Evolutionary conservation across 2,329 filamentous ascomycete genomes (phyloP).

Genomic region (Teratosphaeria gauchensis): DNA sequence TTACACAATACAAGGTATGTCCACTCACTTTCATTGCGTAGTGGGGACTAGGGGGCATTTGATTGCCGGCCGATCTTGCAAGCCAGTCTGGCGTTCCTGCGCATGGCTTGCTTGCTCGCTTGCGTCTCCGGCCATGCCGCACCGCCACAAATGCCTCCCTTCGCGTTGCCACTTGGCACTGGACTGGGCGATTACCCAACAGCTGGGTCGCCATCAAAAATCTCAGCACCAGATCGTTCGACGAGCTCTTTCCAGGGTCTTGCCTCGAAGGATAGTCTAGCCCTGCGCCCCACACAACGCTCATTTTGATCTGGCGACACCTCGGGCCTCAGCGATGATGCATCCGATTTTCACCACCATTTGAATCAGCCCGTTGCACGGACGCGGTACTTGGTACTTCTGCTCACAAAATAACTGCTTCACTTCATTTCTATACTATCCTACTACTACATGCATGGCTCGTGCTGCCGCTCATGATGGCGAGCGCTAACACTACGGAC

Average conservation of each 20-base stretch:
- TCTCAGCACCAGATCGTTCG: not conserved
- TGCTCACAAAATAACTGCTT: not conserved
- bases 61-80: conserved; percentile 1
- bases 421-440: not conserved
- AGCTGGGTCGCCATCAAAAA: not conserved
- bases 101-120: not conserved
- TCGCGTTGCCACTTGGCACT: not conserved
- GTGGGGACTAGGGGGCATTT: conserved; percentile 31
- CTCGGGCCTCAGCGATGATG: not conserved
- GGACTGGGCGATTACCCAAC: not conserved
- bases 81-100: not conserved
- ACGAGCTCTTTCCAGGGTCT: not conserved
- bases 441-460: conserved; percentile 2
- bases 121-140: not conserved
- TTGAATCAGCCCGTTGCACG: not conserved
- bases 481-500: conserved; percentile 17
- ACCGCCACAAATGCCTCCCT: not conserved
- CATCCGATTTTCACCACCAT: not conserved
- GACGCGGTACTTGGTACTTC: not conserved
- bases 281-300: not conserved
- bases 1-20: conserved; percentile 27
- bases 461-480: conserved; percentile 10
- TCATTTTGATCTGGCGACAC: not conserved
- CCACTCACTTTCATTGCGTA: conserved; percentile 12
- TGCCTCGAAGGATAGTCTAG: not conserved